A percentile compares a stretch with the other conserved stretches of the same genome.
phyloP scores from a whole-genome alignment of 495 filamentous ascomycete genomes.

The Echria macrotheca region DNA sequence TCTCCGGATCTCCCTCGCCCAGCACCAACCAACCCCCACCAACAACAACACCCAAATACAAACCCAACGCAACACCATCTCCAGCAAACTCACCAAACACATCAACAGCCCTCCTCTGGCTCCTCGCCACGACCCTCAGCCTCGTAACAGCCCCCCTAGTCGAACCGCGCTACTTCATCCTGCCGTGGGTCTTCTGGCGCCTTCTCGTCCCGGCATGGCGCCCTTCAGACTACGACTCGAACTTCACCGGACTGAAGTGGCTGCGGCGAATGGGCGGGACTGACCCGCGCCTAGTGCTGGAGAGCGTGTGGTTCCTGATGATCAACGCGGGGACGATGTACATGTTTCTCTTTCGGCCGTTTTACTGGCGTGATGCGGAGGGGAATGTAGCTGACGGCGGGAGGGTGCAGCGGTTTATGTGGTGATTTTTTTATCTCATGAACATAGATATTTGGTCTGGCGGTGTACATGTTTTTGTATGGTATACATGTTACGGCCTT shows the following conservation, averaged over 20 bases:
- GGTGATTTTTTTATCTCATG: no score
- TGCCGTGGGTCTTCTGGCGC: slow-evolving; percentile 93
- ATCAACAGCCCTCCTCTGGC: slow-evolving; percentile 54
- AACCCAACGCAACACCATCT: not conserved
- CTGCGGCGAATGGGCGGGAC: slow-evolving; percentile 5
- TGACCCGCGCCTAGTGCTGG: slow-evolving; percentile 52
- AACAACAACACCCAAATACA: not conserved
- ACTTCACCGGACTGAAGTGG: slow-evolving; percentile 12
- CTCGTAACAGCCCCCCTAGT: slow-evolving; percentile 86
- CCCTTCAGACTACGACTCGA: not conserved
- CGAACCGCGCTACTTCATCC: slow-evolving; percentile 89
- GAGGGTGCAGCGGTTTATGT: slow-evolving; percentile 86
- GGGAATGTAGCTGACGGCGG: slow-evolving; percentile 61
- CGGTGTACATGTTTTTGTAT: no score
- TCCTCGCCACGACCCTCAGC: slow-evolving; percentile 66
- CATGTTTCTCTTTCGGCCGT: slow-evolving; percentile 73
- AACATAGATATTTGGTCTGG: no score
- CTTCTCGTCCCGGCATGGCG: slow-evolving; percentile 59
- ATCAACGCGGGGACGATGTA: slow-evolving; percentile 73
- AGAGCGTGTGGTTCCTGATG: slow-evolving; percentile 71
- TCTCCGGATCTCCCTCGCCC: slow-evolving; percentile 14
- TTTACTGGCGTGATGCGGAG: slow-evolving; percentile 58
- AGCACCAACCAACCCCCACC: not conserved
- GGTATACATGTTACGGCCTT: no score
- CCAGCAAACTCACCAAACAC: slow-evolving; percentile 20